Evolutionary conservation across 2,329 filamentous ascomycete species (phyloP).

Genomic region (Graphiopsis chlorocephala): DNA sequence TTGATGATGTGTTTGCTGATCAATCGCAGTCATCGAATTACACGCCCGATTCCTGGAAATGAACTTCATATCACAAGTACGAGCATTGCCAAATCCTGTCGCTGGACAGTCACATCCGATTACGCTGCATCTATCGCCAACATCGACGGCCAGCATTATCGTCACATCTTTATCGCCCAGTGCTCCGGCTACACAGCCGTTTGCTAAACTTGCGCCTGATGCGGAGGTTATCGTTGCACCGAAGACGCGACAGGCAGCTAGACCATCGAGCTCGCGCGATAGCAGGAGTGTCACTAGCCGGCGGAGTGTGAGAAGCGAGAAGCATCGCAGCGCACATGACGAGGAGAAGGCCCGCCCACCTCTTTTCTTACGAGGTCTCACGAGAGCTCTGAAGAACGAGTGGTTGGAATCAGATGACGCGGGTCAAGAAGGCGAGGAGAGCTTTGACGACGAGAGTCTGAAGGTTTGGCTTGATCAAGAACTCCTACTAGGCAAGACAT

Average conservation of each 20-base stretch:
- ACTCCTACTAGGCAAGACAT: conserved; percentile 65
- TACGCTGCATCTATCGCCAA: conserved; percentile 89
- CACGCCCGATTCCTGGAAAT: conserved; percentile 94
- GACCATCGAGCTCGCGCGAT: conserved; percentile 66
- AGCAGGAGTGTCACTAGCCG: conserved; percentile 76
- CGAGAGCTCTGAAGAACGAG: conserved; percentile 65
- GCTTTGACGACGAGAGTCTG: conserved; percentile 57
- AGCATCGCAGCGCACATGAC: conserved; percentile 55
- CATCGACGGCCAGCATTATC: conserved; percentile 88
- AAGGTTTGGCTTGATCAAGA: conserved; percentile 85
- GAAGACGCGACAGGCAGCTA: conserved; percentile 67
- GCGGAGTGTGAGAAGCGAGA: conserved; percentile 67
- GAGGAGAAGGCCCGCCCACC: conserved; percentile 64
- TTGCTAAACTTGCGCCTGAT: conserved; percentile 89
- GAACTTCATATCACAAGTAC: conserved; percentile 88
- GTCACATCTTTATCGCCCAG: conserved; percentile 79
- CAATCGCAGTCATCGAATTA: conserved; percentile 72
- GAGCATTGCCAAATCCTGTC: conserved; percentile 81
- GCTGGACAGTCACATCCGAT: conserved; percentile 68
- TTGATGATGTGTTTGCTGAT: neutral
- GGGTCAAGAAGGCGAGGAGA: conserved; percentile 46
- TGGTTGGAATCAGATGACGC: conserved; percentile 62
- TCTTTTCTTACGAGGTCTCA: conserved; percentile 77
- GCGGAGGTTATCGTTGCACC: conserved; percentile 97
- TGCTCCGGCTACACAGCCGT: conserved; percentile 65